These are phyloP conservation scores for Breviolum minutum DNA, from an alignment of 73 alveolate species.

Conservation along the genomic window DNA sequence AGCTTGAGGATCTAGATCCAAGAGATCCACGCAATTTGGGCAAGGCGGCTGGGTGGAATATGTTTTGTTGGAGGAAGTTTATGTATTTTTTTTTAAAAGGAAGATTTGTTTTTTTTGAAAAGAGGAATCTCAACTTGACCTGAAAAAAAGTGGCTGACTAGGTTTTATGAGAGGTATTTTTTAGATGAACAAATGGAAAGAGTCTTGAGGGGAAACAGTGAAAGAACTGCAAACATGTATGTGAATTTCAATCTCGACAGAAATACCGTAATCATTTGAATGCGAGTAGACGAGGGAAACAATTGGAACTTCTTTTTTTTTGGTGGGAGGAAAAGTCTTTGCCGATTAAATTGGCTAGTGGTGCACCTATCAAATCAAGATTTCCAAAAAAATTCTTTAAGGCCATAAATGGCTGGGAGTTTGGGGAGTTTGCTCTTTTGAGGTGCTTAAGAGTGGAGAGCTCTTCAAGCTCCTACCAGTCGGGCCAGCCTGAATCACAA, in stretches of 20 bases:
- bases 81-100: too few species aligned
- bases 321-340: too few species aligned
- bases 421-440: neutral
- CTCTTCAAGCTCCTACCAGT: conserved; percentile 43
- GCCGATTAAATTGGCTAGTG: too few species aligned
- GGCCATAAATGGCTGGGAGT: neutral
- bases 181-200: neutral
- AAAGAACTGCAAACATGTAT: neutral
- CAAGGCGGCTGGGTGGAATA: neutral
- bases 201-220: neutral
- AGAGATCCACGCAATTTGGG: conserved; percentile 42
- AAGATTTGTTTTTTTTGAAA: neutral
- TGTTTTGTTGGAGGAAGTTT: neutral
- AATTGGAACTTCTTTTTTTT: too few species aligned
- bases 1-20: conserved; percentile 69
- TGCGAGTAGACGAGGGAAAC: too few species aligned
- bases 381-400: neutral
- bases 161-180: neutral
- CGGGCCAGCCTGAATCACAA: conserved; percentile 14
- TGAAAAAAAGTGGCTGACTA: neutral
- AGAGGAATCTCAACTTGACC: neutral
- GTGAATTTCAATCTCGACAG: too few species aligned
- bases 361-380: neutral
- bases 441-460: conserved; percentile 47
- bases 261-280: too few species aligned